Conservation (phyloP, 208 protist genomes). For the Leishmania amazonensis region DNA sequence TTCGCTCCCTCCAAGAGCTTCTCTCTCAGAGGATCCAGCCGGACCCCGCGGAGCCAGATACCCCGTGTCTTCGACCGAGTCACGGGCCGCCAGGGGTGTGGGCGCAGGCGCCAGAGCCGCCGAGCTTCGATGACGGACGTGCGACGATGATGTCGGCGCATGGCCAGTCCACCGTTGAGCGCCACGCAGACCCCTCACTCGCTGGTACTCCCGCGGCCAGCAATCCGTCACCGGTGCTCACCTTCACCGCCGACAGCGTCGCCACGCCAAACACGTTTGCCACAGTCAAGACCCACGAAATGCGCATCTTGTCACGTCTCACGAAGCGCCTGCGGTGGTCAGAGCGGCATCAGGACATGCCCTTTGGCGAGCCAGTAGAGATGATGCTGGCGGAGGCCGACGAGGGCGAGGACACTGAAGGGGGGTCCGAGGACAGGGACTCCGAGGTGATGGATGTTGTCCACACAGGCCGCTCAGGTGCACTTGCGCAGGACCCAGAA, state of each 20-base stretch:
- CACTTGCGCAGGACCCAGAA: neutral
- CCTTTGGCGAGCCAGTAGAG: conserved; percentile 25
- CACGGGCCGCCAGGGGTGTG: conserved; percentile 4
- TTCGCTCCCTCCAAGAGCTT: conserved; percentile 56
- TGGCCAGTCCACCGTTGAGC: neutral
- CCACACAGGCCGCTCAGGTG: neutral
- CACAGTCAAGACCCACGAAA: conserved; percentile 42
- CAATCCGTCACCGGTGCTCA: conserved; percentile 13
- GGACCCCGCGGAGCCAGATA: conserved; percentile 49
- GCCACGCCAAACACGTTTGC: conserved; percentile 72
- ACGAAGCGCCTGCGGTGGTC: conserved; percentile 25
- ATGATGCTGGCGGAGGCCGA: conserved; percentile 24
- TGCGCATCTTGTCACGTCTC: conserved; percentile 28
- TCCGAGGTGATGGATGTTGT: neutral
- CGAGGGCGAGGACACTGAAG: conserved; percentile 11
- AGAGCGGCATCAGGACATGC: conserved; percentile 25
- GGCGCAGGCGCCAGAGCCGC: conserved; percentile 8
- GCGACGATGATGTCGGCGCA: neutral
- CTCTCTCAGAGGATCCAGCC: conserved; percentile 24
- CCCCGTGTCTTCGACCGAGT: conserved; percentile 43
- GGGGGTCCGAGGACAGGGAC: neutral
- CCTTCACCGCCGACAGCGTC: conserved; percentile 58
- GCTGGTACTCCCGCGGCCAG: neutral
- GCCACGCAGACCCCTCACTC: neutral
- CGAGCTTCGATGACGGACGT: neutral